Evolutionary conservation across 306 rosid species (phyloP).

Genomic region (Adenanthera pavonina): DNA sequence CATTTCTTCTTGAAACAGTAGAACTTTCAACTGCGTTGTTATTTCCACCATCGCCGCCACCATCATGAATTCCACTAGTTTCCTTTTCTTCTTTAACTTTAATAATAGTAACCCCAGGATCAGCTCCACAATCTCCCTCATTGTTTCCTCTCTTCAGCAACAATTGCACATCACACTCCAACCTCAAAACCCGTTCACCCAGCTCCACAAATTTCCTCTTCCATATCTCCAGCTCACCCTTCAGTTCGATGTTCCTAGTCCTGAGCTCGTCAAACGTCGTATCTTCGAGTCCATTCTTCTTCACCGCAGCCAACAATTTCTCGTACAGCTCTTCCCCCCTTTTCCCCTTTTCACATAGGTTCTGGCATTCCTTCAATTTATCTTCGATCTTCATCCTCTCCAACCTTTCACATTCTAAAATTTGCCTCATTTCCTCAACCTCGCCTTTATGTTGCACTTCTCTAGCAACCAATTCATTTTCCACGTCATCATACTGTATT

Average conservation of each 20-base stretch:
- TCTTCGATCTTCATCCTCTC: neutral
- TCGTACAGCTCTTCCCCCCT: slow-evolving; percentile 26
- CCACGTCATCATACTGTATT: slow-evolving; percentile 19
- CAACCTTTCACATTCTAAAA: neutral
- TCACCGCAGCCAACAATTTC: slow-evolving; percentile 33
- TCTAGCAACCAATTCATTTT: slow-evolving; percentile 25
- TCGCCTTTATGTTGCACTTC: neutral
- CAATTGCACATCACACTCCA: neutral
- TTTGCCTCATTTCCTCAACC: neutral
- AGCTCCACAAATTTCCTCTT: slow-evolving; percentile 18
- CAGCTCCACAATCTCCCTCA: neutral
- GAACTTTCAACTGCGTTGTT: neutral
- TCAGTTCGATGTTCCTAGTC: neutral
- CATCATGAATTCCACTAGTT: neutral
- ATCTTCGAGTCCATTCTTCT: neutral
- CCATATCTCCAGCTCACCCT: neutral
- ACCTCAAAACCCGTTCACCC: neutral
- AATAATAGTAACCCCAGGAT: neutral
- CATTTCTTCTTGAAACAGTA: slow-evolving; percentile 17
- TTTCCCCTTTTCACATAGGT: slow-evolving; percentile 10
- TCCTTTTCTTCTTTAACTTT: neutral
- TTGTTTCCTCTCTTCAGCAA: neutral
- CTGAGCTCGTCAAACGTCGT: neutral
- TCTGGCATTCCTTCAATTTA: slow-evolving; percentile 21
- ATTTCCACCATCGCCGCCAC: neutral